These are phyloP conservation scores for Picea glauca DNA, from an alignment of 75 land plant genomes.

Conservation along the genomic window DNA sequence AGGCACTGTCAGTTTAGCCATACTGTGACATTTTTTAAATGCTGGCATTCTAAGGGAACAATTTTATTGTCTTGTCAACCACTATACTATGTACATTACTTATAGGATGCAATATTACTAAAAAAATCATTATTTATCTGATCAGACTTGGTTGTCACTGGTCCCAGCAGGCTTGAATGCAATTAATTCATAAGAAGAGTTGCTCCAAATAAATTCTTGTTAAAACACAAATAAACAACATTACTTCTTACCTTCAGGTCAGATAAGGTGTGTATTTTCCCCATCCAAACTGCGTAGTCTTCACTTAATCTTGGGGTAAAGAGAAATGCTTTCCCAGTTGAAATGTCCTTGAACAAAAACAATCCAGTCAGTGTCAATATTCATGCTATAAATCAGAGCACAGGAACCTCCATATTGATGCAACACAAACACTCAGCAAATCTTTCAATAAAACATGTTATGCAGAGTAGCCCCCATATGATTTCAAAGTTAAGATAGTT, in stretches of 20 bases:
- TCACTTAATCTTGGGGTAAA: constrained; percentile 72
- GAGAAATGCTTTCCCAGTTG: constrained; percentile 61
- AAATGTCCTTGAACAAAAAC: constrained; percentile 51
- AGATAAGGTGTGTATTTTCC: constrained; percentile 67
- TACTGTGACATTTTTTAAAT: too few relatives aligned
- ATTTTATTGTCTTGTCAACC: too few relatives aligned
- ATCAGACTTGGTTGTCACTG: too few relatives aligned
- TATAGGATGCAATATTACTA: too few relatives aligned
- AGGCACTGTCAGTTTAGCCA: too few relatives aligned
- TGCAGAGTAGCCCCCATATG: not conserved
- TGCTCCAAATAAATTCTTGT: not conserved
- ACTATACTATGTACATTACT: too few relatives aligned
- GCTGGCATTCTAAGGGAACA: too few relatives aligned
- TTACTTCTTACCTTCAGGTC: constrained; percentile 61
- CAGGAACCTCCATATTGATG: not conserved
- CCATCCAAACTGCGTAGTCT: constrained; percentile 95
- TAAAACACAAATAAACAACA: not conserved
- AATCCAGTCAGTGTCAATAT: constrained; percentile 5
- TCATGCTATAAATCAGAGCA: not conserved
- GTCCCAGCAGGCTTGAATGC: too few relatives aligned
- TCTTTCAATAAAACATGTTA: too few relatives aligned
- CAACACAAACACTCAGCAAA: too few relatives aligned
- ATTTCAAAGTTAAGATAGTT: not conserved
- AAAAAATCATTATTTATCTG: too few relatives aligned
- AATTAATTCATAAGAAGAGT: not conserved